phyloP scores from a whole-genome alignment of 2,329 filamentous ascomycete genomes.

The Aureobasidium mangrovei region DNA sequence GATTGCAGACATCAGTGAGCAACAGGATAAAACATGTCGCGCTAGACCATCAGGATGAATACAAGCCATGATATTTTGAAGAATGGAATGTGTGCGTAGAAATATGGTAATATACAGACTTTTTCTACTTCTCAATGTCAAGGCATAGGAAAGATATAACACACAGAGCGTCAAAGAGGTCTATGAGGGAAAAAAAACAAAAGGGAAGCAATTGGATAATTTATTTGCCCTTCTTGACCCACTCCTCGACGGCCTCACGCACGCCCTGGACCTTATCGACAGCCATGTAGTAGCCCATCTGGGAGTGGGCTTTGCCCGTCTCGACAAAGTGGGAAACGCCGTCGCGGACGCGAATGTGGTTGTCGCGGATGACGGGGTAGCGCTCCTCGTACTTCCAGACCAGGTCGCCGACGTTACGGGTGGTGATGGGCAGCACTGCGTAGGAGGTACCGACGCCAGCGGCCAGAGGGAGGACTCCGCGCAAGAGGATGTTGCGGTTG shows the following conservation, averaged over 20 bases:
- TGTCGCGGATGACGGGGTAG: slow-evolving; percentile 72
- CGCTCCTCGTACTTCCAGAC: slow-evolving; percentile 89
- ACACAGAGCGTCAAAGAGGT: neutral
- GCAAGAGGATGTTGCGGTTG: slow-evolving; percentile 76
- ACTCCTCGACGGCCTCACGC: slow-evolving; percentile 70
- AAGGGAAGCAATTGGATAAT: neutral
- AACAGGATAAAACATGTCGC: neutral
- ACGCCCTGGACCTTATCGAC: slow-evolving; percentile 72
- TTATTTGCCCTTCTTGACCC: slow-evolving; percentile 70
- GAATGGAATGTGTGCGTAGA: neutral
- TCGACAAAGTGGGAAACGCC: slow-evolving; percentile 59
- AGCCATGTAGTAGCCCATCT: slow-evolving; percentile 61
- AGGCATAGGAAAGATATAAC: neutral
- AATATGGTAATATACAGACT: slow-evolving; percentile 9
- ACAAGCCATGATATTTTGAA: neutral
- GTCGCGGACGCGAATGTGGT: slow-evolving; percentile 65
- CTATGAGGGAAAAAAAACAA: slow-evolving; percentile 1
- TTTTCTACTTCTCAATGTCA: neutral
- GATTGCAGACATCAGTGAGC: neutral
- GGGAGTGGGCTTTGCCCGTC: slow-evolving; percentile 66
- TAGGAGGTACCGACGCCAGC: slow-evolving; percentile 78
- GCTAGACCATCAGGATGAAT: neutral
- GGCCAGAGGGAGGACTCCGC: slow-evolving; percentile 65
- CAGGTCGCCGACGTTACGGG: slow-evolving; percentile 77
- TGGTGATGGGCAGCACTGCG: slow-evolving; percentile 79